Base-by-base conservation (phyloP, 306 rosid species). In the Cajanus cajan region DNA sequence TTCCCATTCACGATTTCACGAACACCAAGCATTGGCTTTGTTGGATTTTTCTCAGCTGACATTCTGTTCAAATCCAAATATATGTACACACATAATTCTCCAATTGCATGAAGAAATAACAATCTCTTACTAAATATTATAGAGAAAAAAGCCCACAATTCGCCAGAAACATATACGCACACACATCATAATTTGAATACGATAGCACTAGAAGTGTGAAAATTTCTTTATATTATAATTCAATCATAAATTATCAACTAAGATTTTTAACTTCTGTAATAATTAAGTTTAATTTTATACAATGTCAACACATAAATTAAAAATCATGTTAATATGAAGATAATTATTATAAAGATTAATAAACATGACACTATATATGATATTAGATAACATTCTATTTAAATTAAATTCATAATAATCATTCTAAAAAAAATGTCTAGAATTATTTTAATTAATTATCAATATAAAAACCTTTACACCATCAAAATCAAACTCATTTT, bases 11-110 rank as follows among this genome's bases (percentile, higher is more conserved):
- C 85, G 16, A 85, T 68, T 78, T 90, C 96, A 13, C 98, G 88
- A 8, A 31, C 83, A 71, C 97, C 98, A 74, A 94, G 98, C 97
- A 94, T 94, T 45, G 59, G 76, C 54, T 90, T 92, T 9, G 37
- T 48, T 0, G 98, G 97, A 66, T 79, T 59, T 70, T 80, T 94
- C 88, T 92, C 97, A 75, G 82, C 94, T 0, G 94, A 74, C 73
- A 75, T 51, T 78, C 98, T 94, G 87, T 36, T 65, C 50, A 76
- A 76, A 8, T 50, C 73, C 40, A 59, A 55, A 3, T 2, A 63
- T 0, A 57, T 24, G n/a, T n/a, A n/a, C n/a, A n/a, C n/a, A n/a
- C n/a, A 28, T 28, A 3, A 28, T 28, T 28, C 31, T 28, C 31
- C 3, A 28, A 28, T 28, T 28, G 31, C 31, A 28, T 28, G 31